A percentile compares a stretch with the other conserved stretches of the same genome.
These are phyloP conservation scores for Symmetrospora coprosmae DNA, from an alignment of 768 basidiomycete species.

Conservation along the genomic window DNA sequence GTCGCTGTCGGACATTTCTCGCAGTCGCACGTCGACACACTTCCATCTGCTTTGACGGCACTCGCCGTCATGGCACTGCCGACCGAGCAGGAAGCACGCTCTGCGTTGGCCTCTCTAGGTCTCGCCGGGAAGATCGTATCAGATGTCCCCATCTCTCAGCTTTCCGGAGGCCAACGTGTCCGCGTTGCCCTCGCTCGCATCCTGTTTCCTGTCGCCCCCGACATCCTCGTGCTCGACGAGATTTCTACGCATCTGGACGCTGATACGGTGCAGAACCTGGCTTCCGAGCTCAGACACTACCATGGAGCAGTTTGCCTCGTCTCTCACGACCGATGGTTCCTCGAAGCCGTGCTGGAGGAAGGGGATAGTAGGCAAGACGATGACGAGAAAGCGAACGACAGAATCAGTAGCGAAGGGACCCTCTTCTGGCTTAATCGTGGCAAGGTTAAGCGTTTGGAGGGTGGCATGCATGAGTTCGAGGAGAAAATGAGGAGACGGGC, in stretches of 20 bases:
- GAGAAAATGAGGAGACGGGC: not conserved
- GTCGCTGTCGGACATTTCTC: slow-evolving; percentile 50
- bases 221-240: slow-evolving; percentile 43
- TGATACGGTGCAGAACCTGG: slow-evolving; percentile 48
- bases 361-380: not conserved
- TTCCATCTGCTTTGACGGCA: slow-evolving; percentile 38
- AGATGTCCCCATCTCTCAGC: slow-evolving; percentile 41
- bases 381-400: not conserved
- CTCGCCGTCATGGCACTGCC: slow-evolving; percentile 34
- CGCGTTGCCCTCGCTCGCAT: slow-evolving; percentile 49
- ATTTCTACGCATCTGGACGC: slow-evolving; percentile 57
- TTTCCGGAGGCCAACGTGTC: slow-evolving; percentile 51
- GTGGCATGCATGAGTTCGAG: slow-evolving; percentile 14
- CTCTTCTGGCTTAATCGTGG: slow-evolving; percentile 9
- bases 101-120: slow-evolving; percentile 42
- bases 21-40: slow-evolving; percentile 50
- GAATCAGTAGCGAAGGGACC: not conserved
- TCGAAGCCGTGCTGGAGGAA: slow-evolving; percentile 4
- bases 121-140: slow-evolving; percentile 41
- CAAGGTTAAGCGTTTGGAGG: not conserved
- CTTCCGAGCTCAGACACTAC: slow-evolving; percentile 44
- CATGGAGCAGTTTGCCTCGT: slow-evolving; percentile 50
- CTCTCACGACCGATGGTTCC: slow-evolving; percentile 47
- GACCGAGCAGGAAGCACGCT: slow-evolving; percentile 40
- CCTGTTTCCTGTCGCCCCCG: slow-evolving; percentile 44